phyloP scores from a whole-genome alignment of 2,329 filamentous ascomycete genomes.

The Xylaria sp. region DNA sequence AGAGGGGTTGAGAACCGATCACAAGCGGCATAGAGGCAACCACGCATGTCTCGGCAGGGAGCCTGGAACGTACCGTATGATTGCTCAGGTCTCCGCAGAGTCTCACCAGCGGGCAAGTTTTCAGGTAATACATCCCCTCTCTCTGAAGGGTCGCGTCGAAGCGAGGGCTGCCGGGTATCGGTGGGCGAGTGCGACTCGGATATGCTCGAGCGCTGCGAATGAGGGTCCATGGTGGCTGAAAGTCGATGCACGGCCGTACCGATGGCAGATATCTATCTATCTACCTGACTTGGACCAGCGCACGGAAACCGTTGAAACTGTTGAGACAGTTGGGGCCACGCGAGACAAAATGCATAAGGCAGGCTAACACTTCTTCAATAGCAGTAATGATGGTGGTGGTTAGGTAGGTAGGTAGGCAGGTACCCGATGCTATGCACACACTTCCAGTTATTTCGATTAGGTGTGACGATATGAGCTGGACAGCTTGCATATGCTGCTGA shows the following conservation, averaged over 20 bases:
- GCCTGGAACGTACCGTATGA: conserved; percentile 63
- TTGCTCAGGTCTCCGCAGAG: conserved; percentile 66
- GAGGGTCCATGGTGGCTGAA: conserved; percentile 58
- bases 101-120: conserved; percentile 69
- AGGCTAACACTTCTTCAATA: not conserved
- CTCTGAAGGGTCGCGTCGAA: conserved; percentile 52
- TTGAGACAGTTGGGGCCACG: conserved; percentile 23
- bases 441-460: conserved; percentile 6
- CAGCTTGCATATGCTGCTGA: not conserved
- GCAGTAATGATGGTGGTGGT: too few relatives aligned
- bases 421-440: not conserved
- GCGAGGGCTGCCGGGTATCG: conserved; percentile 59
- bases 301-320: conserved; percentile 31
- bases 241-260: conserved; percentile 28
- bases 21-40: conserved; percentile 9
- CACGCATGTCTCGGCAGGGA: conserved; percentile 31
- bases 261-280: conserved; percentile 24
- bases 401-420: too few relatives aligned
- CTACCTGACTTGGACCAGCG: conserved; percentile 30
- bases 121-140: conserved; percentile 62
- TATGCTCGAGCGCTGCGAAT: conserved; percentile 53
- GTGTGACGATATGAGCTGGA: not conserved
- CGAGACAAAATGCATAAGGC: conserved; percentile 35
- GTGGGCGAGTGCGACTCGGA: conserved; percentile 59
- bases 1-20: conserved; percentile 5